Conservation (phyloP, 2,329 filamentous ascomycete species). For the Fusarium papillatum region DNA sequence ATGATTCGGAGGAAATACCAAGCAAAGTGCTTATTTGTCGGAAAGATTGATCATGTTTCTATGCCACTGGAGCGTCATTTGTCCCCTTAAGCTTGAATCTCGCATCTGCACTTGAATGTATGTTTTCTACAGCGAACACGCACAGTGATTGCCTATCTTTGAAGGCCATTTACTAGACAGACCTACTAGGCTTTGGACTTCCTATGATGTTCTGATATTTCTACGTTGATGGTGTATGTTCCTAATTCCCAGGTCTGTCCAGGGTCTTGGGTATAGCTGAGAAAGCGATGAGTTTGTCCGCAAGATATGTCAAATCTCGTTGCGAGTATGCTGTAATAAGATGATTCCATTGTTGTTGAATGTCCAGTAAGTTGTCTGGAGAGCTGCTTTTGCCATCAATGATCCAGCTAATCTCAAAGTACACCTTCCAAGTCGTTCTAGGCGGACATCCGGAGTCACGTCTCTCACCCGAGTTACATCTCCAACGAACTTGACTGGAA, state of each 20-base stretch:
- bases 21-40: neutral
- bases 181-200: fast-evolving
- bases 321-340: neutral
- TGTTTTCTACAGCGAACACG: neutral
- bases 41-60: neutral
- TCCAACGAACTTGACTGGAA: neutral
- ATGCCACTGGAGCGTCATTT: neutral
- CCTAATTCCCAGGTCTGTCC: too few species aligned
- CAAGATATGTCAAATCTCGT: neutral
- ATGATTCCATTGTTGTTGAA: neutral
- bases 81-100: neutral
- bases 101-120: neutral
- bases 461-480: neutral
- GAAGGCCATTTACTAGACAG: neutral
- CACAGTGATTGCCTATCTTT: neutral
- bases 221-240: too few species aligned
- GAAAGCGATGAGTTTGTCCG: neutral
- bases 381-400: neutral
- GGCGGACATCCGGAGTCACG: neutral
- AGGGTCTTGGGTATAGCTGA: neutral
- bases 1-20: neutral
- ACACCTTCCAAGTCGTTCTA: neutral
- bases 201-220: neutral
- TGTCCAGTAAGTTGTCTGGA: too few species aligned
- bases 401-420: neutral